Conservation (phyloP, 2,329 filamentous ascomycete genomes). For the Pseudofabraea citricarpa region DNA sequence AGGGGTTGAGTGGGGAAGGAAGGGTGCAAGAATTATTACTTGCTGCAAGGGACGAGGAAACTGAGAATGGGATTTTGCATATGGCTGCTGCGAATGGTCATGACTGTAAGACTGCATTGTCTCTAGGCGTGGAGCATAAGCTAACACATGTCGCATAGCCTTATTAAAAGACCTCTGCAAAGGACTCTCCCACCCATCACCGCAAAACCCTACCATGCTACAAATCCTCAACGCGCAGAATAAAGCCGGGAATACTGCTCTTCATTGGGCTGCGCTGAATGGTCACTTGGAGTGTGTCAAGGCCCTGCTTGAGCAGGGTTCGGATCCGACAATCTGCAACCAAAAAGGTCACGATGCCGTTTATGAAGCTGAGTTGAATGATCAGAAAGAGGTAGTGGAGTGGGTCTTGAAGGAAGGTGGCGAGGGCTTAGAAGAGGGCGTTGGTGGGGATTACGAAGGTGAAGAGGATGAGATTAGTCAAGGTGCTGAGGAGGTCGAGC, state of each 20-base stretch:
- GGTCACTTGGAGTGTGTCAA: slow-evolving; percentile 80
- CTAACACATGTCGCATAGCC: slow-evolving; percentile 19
- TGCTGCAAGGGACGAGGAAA: slow-evolving; percentile 67
- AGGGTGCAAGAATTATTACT: slow-evolving; percentile 60
- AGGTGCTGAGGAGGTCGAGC: slow-evolving; percentile 6
- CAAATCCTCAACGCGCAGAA: slow-evolving; percentile 67
- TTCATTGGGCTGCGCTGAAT: slow-evolving; percentile 92
- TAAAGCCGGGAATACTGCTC: slow-evolving; percentile 77
- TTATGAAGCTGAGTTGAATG: slow-evolving; percentile 67
- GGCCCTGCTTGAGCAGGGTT: slow-evolving; percentile 69
- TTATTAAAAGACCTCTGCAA: slow-evolving; percentile 43
- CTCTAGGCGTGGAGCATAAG: neutral
- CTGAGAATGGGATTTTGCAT: slow-evolving; percentile 76
- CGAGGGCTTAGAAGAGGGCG: slow-evolving; percentile 30
- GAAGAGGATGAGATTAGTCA: slow-evolving; percentile 9
- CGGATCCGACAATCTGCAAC: slow-evolving; percentile 74
- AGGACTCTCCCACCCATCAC: slow-evolving; percentile 28
- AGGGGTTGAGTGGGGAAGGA: slow-evolving; percentile 36
- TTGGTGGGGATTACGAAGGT: slow-evolving; percentile 16
- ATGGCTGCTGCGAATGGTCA: slow-evolving; percentile 93
- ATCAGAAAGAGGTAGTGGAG: slow-evolving; percentile 61
- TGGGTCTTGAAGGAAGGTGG: slow-evolving; percentile 37
- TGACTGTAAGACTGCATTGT: slow-evolving; percentile 47
- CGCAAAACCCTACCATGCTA: slow-evolving; percentile 24
- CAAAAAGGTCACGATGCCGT: slow-evolving; percentile 77